Conservation (phyloP, 2,329 filamentous ascomycete genomes). For the Ophiostoma quercus region DNA sequence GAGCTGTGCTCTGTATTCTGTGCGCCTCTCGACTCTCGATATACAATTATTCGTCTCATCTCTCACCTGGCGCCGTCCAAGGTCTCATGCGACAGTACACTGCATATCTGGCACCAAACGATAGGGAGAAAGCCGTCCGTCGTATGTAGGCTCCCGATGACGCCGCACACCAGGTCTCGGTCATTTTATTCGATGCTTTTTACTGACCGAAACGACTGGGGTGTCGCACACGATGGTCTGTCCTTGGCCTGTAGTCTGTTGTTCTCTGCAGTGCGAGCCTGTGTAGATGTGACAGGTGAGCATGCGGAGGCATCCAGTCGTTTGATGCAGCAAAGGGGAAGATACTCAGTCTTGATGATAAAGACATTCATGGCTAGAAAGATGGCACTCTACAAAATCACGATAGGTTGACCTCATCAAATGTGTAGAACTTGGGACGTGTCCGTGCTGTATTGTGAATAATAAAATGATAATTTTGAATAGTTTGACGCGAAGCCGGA, state of each 20-base stretch:
- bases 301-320: too few relatives aligned
- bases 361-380: too few relatives aligned
- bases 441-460: slow-evolving; percentile 12
- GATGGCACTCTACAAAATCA: too few relatives aligned
- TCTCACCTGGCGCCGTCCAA: neutral
- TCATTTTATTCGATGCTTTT: neutral
- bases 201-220: too few relatives aligned
- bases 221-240: neutral
- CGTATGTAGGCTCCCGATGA: neutral
- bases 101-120: neutral
- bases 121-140: neutral
- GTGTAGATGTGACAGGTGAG: neutral
- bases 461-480: slow-evolving; percentile 5
- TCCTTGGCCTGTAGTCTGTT: neutral
- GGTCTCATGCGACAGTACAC: neutral
- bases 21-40: neutral
- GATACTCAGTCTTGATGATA: too few relatives aligned
- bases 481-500: slow-evolving; percentile 1
- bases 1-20: neutral
- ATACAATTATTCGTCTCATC: neutral
- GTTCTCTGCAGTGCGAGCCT: neutral
- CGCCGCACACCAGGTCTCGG: neutral
- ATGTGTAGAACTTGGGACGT: neutral
- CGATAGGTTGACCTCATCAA: too few relatives aligned
- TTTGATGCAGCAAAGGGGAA: too few relatives aligned